Conservation (phyloP, 306 rosid species). For the Casuarina glauca region DNA sequence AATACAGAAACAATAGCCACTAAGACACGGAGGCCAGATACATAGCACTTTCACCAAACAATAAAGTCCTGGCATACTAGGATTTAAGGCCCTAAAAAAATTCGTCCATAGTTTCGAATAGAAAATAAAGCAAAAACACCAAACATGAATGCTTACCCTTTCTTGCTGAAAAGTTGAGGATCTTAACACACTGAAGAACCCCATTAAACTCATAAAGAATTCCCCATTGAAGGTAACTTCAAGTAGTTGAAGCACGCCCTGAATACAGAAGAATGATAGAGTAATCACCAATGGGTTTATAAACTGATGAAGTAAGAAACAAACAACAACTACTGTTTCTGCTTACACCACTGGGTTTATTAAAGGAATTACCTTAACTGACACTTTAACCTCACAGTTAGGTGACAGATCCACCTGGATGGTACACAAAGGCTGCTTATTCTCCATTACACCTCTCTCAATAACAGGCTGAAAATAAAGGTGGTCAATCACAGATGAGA, state of each 20-base stretch:
- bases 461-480: conserved; percentile 50
- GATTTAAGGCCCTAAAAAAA: background rate
- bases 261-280: conserved; percentile 23
- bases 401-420: conserved; percentile 60
- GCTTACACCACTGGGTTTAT: conserved; percentile 16
- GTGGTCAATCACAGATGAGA: conserved; percentile 16
- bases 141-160: conserved; percentile 55
- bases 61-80: background rate
- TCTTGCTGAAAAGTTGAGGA: conserved; percentile 63
- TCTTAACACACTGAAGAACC: conserved; percentile 54
- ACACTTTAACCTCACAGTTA: conserved; percentile 46
- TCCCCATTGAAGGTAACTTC: conserved; percentile 62
- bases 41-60: background rate
- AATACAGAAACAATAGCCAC: background rate
- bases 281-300: conserved; percentile 7
- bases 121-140: background rate
- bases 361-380: conserved; percentile 60
- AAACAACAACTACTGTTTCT: conserved; percentile 25
- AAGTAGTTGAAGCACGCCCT: conserved; percentile 72
- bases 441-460: conserved; percentile 36
- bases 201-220: conserved; percentile 40
- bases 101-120: background rate
- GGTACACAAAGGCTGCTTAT: conserved; percentile 47
- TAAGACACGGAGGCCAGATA: background rate
- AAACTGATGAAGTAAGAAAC: conserved; percentile 5